A percentile compares a stretch with the other conserved stretches of the same genome.
phyloP scores from a whole-genome alignment of 306 rosid species.

The Myrica gale region DNA sequence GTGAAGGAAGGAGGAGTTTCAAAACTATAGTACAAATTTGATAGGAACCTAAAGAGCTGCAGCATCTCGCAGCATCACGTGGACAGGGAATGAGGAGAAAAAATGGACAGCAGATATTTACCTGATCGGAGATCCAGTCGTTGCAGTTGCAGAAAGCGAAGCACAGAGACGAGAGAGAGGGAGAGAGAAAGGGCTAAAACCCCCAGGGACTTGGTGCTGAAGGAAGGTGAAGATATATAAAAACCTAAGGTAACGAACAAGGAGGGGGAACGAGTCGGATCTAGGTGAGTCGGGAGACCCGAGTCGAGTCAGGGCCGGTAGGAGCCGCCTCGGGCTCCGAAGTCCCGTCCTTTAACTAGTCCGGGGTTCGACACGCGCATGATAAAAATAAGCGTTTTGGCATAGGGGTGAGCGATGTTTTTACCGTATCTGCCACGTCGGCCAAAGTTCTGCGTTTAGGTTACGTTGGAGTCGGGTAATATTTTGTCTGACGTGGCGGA shows the following conservation, averaged over 20 bases:
- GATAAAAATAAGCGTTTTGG: not conserved
- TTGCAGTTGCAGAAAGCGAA: not conserved
- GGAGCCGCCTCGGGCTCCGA: not conserved
- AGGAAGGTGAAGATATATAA: not conserved
- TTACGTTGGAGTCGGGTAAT: not conserved
- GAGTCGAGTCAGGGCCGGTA: not conserved
- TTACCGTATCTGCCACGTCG: not conserved
- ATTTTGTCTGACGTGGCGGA: not conserved
- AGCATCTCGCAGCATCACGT: not conserved
- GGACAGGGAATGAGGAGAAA: not conserved
- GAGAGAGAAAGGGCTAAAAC: not conserved
- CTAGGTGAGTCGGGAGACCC: not conserved
- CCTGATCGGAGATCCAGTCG: conserved; percentile 11
- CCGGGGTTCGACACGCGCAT: not conserved
- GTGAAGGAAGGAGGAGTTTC: not conserved
- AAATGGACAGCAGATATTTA: not conserved
- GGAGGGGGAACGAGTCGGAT: not conserved
- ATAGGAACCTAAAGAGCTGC: not conserved
- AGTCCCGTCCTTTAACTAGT: too few species aligned
- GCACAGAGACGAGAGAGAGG: not conserved
- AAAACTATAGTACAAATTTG: not conserved
- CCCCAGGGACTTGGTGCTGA: not conserved
- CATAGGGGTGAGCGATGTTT: too few species aligned
- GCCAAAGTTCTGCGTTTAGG: not conserved
- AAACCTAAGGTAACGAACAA: conserved; percentile 1